Base-by-base conservation (phyloP, 768 basidiomycete species). In the Lactifluus rugatus region DNA sequence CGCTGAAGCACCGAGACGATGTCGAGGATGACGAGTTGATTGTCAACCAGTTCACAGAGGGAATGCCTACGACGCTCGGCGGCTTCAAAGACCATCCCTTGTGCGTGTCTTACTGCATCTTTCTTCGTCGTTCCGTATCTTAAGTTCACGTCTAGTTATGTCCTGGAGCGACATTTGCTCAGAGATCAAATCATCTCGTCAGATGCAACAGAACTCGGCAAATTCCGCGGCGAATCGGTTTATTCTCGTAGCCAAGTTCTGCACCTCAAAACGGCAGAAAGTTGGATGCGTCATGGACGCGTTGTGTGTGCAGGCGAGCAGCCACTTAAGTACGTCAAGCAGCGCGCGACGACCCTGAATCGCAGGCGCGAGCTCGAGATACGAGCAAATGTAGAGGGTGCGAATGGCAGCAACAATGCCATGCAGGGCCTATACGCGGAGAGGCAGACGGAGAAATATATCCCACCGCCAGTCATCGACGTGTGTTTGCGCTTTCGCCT, bases 21-120 rank as follows among this genome's bases (percentile, higher is more conserved):
- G 69, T 89, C 6, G 96, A 99, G 72, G 93, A 97, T 65, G 87
- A 89, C 25, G 92, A 96, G 70, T 74, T 99, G 23, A 77, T 87
- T 58, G 74, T 74, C 0, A 81, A 82, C 58, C 87, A 91, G 68
- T 70, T 89, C 68, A 84, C 79, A 48, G 94, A 95, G 72, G 92
- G 87, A 25, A 96, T 99, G 93, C 96, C 96, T 0, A 85, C 84
- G 17, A 85, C 87, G 11, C 78, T 98, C 54, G 76, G 79, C 28
- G 96, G 93, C 2, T 98, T 98, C 81, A 97, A 98, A 70, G 87
- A 91, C 66, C 96, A 99, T 72, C 93, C 94, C 5, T 68, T 95
- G 87, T 95, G 66, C 51, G 84, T 71, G 16, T 54, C 39, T 28
- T 19, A 23, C 57, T 28, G 13, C 28, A 64, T 32, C 9, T 31